Base-by-base conservation (phyloP, 2,329 filamentous ascomycete species). In the Westerdykella sp. region DNA sequence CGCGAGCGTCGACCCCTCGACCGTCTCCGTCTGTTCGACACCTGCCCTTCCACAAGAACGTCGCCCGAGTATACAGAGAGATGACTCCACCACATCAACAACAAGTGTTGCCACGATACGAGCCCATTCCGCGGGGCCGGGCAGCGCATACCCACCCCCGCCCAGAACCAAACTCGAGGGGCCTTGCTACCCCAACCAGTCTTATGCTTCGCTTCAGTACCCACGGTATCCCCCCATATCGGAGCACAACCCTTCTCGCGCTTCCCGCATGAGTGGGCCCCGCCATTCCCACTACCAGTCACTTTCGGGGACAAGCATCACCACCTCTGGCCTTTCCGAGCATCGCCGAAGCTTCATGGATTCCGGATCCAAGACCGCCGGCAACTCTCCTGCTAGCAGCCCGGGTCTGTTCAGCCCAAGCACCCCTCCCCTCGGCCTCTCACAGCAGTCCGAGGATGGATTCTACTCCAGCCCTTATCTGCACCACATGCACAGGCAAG, bases 391-490 rank as follows among this genome's bases (percentile, higher is more conserved):
- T 21, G 59, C 69, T 36, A 68, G 63, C 46, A 74, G 70, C 18
- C 72, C 73, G 18, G 71, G 72, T 23, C 65, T 75, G 32, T 75
- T 74, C 62, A 68, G 62, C n/a, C 55, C 64, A 6, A 53, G 52
- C 30, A 59, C 55, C 30, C 62, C 58, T 38, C 63, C 56, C 41
- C 58, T 58, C 28, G 61, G 52, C 41, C 59, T 51, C 45, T 54
- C 52, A 34, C 59, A 53, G 40, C 56, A 59, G 30, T 48, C 57
- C 7, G 51, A 60, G 45, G 55, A 65, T 23, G 68, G 69, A 21
- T 69, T 65, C 37, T 75, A 75, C 51, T 67, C 73, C 15, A 73
- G 68, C 49, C 73, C 73, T 0, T 75, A 72, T 54, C 62, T 76
- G 38, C 73, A 76, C 50, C 69, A 69, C 49, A 72, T 69, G 14